These are phyloP conservation scores for Solanum tacnaense DNA, from an alignment of 257 asterid genomes.

Conservation along the genomic window DNA sequence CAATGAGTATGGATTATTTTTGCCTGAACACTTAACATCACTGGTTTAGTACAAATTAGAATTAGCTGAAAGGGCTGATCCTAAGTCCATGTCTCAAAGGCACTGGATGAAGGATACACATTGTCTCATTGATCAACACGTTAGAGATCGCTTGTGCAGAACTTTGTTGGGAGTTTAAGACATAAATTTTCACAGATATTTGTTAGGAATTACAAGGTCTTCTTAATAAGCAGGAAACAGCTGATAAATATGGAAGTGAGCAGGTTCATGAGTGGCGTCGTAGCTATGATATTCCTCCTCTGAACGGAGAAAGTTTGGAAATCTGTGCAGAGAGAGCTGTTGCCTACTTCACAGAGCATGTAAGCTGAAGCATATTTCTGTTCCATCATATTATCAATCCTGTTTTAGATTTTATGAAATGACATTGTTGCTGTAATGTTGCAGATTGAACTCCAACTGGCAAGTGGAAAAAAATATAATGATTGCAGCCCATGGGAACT, in stretches of 20 bases:
- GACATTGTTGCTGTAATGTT: slow-evolving; percentile 12
- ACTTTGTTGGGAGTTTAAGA: no score
- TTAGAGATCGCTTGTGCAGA: no score
- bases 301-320: slow-evolving; percentile 96
- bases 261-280: slow-evolving; percentile 97
- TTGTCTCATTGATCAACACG: no score
- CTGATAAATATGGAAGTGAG: slow-evolving; percentile 81
- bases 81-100: no score
- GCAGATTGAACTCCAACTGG: slow-evolving; percentile 86
- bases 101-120: no score
- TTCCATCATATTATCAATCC: neutral
- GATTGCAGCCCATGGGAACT: slow-evolving; percentile 98
- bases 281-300: slow-evolving; percentile 93
- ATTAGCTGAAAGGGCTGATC: no score
- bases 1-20: no score
- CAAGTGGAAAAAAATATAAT: slow-evolving; percentile 69
- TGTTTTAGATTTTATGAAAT: neutral
- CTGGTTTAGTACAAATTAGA: no score
- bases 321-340: slow-evolving; percentile 99
- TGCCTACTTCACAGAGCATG: slow-evolving; percentile 75
- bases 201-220: slow-evolving; percentile 71
- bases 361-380: slow-evolving; percentile 15
- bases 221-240: slow-evolving; percentile 94
- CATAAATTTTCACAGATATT: no score
- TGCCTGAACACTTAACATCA: no score